Evolutionary conservation across 2,329 filamentous ascomycete species (phyloP).

Genomic region (Ophidiomyces ophidiicola): DNA sequence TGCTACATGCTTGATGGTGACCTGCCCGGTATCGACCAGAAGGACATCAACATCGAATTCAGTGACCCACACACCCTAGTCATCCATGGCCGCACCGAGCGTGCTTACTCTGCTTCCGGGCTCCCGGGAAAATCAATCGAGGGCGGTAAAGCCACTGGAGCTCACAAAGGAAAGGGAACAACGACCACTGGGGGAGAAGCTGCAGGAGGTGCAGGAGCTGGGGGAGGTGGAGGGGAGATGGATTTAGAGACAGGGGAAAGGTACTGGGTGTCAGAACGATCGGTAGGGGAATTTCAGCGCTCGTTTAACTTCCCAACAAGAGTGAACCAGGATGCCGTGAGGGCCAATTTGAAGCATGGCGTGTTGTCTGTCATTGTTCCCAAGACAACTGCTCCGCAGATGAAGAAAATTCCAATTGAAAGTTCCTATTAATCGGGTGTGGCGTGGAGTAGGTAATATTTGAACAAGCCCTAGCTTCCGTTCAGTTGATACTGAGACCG

Average conservation of each 20-base stretch:
- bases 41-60: constrained; percentile 39
- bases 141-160: constrained; percentile 33
- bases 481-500: too few species aligned
- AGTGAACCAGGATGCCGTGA: constrained; percentile 50
- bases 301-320: constrained; percentile 47
- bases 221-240: constrained; percentile 19
- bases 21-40: constrained; percentile 36
- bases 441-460: too few species aligned
- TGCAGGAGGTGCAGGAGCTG: constrained; percentile 9
- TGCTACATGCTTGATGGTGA: constrained; percentile 39
- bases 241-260: constrained; percentile 22
- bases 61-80: constrained; percentile 37
- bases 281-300: constrained; percentile 47
- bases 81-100: constrained; percentile 35
- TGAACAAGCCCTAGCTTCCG: too few species aligned
- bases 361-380: constrained; percentile 47
- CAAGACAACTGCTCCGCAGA: constrained; percentile 38
- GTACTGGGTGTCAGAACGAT: constrained; percentile 51
- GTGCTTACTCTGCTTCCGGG: constrained; percentile 23
- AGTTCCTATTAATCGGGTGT: constrained; percentile 22
- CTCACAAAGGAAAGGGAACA: constrained; percentile 28
- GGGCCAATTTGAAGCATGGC: constrained; percentile 49
- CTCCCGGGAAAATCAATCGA: constrained; percentile 10
- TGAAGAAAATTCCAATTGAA: constrained; percentile 46
- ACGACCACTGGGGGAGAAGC: constrained; percentile 4